phyloP scores from a whole-genome alignment of 257 asterid species.

The Lavandula angustifolia region DNA sequence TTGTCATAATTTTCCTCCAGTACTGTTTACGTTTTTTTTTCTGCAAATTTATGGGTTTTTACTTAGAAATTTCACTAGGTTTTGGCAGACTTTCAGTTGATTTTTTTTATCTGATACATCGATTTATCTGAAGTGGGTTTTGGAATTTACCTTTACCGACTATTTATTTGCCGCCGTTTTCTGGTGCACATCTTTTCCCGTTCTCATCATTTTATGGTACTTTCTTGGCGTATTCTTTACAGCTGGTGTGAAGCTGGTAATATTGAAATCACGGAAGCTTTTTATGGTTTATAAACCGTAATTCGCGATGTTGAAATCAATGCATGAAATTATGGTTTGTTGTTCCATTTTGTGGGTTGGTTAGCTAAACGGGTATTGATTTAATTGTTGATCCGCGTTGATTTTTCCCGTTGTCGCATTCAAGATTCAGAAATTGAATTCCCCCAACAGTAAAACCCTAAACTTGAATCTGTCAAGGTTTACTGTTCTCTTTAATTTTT shows the following conservation, averaged over 20 bases:
- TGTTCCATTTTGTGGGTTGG: constrained; percentile 16
- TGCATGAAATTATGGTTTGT: constrained; percentile 1
- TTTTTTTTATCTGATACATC: constrained; percentile 30
- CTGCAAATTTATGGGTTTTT: constrained; percentile 2
- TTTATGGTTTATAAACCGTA: constrained; percentile 55
- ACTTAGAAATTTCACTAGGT: background rate
- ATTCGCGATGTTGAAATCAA: constrained; percentile 28
- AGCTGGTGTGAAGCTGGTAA: constrained; percentile 23
- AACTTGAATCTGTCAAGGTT: constrained; percentile 25
- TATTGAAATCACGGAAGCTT: constrained; percentile 19
- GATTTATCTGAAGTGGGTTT: constrained; percentile 36
- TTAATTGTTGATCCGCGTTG: constrained; percentile 19
- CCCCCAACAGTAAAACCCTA: constrained; percentile 52
- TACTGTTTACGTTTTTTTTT: constrained; percentile 17
- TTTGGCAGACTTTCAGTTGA: constrained; percentile 39
- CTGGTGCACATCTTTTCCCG: constrained; percentile 23
- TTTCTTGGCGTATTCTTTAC: constrained; percentile 28
- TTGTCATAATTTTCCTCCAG: background rate
- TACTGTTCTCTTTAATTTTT: constrained; percentile 2
- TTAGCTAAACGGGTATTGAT: constrained; percentile 26
- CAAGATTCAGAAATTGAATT: constrained; percentile 1
- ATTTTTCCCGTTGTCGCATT: constrained; percentile 21
- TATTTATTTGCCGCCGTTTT: constrained; percentile 34
- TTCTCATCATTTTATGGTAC: constrained; percentile 34
- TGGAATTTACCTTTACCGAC: constrained; percentile 31